Evolutionary conservation across 2,329 filamentous ascomycete species (phyloP), one percentile per base, ranked within the genome.

Genomic region (Xylaria sp.): DNA sequence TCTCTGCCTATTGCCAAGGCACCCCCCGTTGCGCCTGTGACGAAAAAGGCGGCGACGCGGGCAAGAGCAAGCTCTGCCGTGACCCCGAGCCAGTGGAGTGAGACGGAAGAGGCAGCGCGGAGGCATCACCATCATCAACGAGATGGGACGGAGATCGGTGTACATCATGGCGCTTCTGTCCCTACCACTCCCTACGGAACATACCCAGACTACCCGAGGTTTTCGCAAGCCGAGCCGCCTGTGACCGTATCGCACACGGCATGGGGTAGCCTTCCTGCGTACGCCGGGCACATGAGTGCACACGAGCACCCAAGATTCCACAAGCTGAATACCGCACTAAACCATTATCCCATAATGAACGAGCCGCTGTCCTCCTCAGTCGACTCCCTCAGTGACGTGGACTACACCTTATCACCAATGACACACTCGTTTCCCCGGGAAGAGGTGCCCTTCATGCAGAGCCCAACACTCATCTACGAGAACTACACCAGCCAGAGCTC

Each of bases 1-100:
- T 94, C 94, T 65, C 84, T 97, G 66, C 89, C 89, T 67, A 86
- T 91, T 70, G 89, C 88, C 65, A 89, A 89, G 78, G 81, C 87
- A 10, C 85, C 87, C 26, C 87, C 87, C 0, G 86, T 88, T 74
- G 79, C 83, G 51, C 82, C 80, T 59, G 80, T 83, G 65, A 76
- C 79, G 60, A 88, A 87, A 80, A 86, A 86, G 77, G 70, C 81
- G 10, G 76, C 84, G 13, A 75, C 81, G 13, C 81, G 85, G 61
- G 77, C 81, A 26, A 80, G 85, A 65, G 82, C 85, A 49, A 83
- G 81, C 75, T 85, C 86, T 42, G 74, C 76, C 59, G 77, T 79
- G 44, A 76, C 77, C 48, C 69, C 79, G 33, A 77, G 78, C 66
- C 79, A 81, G 58, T 84, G 82, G 83, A 77, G 73, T 68, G 79